Conservation (phyloP, 1,139 yeast genomes). For the Blastobotrys apis region DNA sequence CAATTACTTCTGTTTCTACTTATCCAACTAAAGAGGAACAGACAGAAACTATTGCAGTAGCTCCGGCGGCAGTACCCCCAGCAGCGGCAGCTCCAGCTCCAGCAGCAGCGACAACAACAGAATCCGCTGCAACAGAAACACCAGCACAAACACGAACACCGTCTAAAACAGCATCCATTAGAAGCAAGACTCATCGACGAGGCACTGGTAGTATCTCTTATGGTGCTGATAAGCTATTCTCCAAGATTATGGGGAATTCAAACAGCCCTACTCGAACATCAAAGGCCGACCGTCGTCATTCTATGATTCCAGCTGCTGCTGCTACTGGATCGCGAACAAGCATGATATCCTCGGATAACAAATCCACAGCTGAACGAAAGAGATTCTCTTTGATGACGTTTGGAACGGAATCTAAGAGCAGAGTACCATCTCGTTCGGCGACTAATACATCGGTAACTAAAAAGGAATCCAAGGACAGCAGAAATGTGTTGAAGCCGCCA, state of each 20-base stretch:
- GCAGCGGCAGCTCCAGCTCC: no score
- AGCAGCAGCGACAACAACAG: no score
- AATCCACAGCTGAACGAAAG: slow-evolving; percentile 21
- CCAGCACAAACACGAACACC: no score
- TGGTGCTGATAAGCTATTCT: slow-evolving; percentile 28
- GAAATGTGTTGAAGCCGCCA: not conserved
- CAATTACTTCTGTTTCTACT: slow-evolving; percentile 9
- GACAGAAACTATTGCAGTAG: not conserved
- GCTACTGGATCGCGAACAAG: slow-evolving; percentile 4
- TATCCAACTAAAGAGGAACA: no score
- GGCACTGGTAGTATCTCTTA: slow-evolving; percentile 31
- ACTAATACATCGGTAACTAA: not conserved
- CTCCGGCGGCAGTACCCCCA: not conserved
- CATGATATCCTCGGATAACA: slow-evolving; percentile 10
- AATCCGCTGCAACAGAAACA: no score
- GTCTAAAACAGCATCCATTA: not conserved
- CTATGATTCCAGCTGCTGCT: slow-evolving; percentile 17
- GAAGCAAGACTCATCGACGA: slow-evolving; percentile 21
- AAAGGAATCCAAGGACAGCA: not conserved
- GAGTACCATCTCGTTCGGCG: not conserved
- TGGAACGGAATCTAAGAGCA: slow-evolving; percentile 1
- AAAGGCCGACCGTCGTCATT: slow-evolving; percentile 16
- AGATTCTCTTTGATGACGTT: slow-evolving; percentile 21
- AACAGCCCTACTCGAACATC: slow-evolving; percentile 4
- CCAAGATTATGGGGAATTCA: slow-evolving; percentile 26